Evolutionary conservation across 2,329 filamentous ascomycete genomes (phyloP).

Genomic region (Stagonosporopsis chrysanthemi): DNA sequence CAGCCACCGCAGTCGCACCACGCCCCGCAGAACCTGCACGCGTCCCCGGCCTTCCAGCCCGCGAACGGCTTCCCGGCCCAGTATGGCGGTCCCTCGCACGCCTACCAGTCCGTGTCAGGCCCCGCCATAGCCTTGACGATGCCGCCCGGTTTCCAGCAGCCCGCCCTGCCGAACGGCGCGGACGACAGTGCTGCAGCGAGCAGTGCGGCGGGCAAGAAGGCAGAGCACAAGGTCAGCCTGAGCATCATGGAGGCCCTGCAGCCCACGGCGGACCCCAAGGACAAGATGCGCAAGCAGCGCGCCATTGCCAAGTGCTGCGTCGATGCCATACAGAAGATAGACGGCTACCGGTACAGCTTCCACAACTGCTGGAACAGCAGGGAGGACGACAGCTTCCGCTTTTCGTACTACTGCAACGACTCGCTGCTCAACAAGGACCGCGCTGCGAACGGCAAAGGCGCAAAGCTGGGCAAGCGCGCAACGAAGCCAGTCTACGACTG

Average conservation of each 20-base stretch:
- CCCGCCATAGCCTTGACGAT: constrained; percentile 36
- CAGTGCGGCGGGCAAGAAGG: constrained; percentile 20
- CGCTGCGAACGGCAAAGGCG: constrained; percentile 55
- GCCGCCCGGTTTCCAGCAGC: constrained; percentile 26
- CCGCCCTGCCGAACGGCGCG: background rate
- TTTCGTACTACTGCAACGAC: constrained; percentile 60
- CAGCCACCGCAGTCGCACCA: background rate
- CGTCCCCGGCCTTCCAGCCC: constrained; percentile 41
- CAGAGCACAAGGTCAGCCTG: constrained; percentile 38
- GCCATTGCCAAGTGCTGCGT: constrained; percentile 57
- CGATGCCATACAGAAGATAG: constrained; percentile 53
- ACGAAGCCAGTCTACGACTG: constrained; percentile 59
- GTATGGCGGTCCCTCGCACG: constrained; percentile 7
- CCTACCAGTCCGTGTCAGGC: constrained; percentile 38
- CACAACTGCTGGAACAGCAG: constrained; percentile 59
- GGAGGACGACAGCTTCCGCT: constrained; percentile 56
- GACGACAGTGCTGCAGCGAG: background rate
- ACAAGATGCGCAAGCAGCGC: constrained; percentile 55
- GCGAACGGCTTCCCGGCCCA: constrained; percentile 23
- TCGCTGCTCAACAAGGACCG: constrained; percentile 60
- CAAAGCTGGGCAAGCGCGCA: constrained; percentile 47
- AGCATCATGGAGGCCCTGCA: constrained; percentile 48
- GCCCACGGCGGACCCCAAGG: constrained; percentile 47
- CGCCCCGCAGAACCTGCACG: constrained; percentile 28
- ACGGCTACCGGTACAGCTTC: constrained; percentile 59